Evolutionary conservation across 2,329 filamentous ascomycete genomes (phyloP).

Genomic region (Basipetospora chlamydospora): DNA sequence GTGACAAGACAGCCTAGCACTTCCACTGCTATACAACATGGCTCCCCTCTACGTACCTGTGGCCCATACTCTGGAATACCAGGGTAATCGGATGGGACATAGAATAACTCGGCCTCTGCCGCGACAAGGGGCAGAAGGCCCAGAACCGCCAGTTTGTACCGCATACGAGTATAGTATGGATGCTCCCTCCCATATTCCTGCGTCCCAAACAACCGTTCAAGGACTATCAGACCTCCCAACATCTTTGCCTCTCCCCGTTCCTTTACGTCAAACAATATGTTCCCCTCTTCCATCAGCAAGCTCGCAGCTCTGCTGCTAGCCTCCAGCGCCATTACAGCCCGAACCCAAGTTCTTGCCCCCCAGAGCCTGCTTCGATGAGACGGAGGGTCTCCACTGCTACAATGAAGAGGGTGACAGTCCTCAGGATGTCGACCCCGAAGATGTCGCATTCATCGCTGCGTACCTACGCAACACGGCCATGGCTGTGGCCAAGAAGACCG

Average conservation of each 20-base stretch:
- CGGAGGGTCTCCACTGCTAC: background rate
- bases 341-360: background rate
- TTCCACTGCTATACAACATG: background rate
- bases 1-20: background rate
- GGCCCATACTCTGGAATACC: background rate
- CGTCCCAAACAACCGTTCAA: too few relatives aligned
- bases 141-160: background rate
- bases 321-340: background rate
- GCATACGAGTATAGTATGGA: too few relatives aligned
- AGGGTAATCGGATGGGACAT: background rate
- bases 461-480: background rate
- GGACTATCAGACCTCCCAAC: too few relatives aligned
- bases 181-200: too few relatives aligned
- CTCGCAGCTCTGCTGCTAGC: background rate
- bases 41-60: background rate
- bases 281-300: background rate
- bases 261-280: background rate
- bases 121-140: background rate
- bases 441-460: background rate
- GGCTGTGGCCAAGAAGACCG: conserved; percentile 1
- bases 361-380: background rate
- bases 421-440: background rate
- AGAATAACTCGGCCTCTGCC: background rate
- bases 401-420: background rate
- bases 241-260: background rate